Evolutionary conservation across 768 basidiomycete genomes (phyloP).

Genomic region (Podaxis sp.): DNA sequence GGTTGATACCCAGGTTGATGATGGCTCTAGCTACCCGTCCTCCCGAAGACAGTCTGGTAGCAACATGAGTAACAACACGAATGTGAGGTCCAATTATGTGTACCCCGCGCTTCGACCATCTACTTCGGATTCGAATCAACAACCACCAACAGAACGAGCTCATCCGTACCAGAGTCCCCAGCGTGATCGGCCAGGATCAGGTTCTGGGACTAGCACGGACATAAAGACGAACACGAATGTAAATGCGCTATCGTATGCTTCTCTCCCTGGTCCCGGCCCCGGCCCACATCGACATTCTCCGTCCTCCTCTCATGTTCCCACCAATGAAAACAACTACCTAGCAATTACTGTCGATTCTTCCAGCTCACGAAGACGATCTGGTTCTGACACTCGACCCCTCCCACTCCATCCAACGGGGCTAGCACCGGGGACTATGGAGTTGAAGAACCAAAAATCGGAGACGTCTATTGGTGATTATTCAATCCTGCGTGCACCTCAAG

Average conservation of each 20-base stretch:
- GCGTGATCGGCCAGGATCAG: background rate
- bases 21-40: background rate
- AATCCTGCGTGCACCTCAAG: background rate
- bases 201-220: background rate
- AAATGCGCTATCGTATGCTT: background rate
- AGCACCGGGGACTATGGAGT: background rate
- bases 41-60: background rate
- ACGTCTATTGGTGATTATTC: background rate
- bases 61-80: background rate
- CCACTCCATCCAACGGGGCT: background rate
- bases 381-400: background rate
- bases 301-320: background rate
- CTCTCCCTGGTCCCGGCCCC: background rate
- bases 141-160: background rate
- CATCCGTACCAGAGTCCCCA: background rate
- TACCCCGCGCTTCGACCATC: background rate
- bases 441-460: background rate
- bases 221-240: background rate
- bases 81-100: background rate
- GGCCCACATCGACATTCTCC: background rate
- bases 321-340: background rate
- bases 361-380: background rate
- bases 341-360: background rate
- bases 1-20: background rate
- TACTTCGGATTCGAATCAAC: background rate